phyloP scores from a whole-genome alignment of 257 asterid genomes.

The Lycium barbarum region DNA sequence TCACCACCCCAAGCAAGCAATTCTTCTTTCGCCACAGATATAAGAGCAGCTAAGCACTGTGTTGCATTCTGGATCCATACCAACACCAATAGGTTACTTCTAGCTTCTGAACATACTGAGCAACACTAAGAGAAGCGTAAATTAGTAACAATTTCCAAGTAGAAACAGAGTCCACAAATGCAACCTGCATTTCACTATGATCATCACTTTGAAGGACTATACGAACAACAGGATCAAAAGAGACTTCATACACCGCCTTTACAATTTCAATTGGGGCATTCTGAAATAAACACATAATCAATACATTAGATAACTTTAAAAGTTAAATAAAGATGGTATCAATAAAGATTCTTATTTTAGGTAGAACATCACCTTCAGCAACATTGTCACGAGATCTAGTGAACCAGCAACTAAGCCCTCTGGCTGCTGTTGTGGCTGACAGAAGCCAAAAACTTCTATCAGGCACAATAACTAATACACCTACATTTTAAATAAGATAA shows the following conservation, averaged over 20 bases:
- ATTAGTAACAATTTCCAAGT: not conserved
- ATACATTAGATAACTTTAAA: not conserved
- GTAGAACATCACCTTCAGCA: constrained; percentile 66
- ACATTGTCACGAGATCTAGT: constrained; percentile 86
- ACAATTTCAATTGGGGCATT: constrained; percentile 83
- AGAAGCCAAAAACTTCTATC: constrained; percentile 40
- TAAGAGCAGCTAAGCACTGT: constrained; percentile 85
- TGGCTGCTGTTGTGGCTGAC: constrained; percentile 93
- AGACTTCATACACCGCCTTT: constrained; percentile 73
- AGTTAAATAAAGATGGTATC: not conserved
- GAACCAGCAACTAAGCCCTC: constrained; percentile 94
- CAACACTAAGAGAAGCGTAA: not conserved
- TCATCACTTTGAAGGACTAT: constrained; percentile 85
- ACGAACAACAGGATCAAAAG: constrained; percentile 73
- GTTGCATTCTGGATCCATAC: constrained; percentile 76
- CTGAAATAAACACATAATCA: constrained; percentile 44
- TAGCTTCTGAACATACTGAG: not conserved
- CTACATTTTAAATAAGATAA: not conserved
- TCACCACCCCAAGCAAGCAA: constrained; percentile 84
- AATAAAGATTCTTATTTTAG: constrained; percentile 11
- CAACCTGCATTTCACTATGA: constrained; percentile 95
- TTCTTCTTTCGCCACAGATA: constrained; percentile 91
- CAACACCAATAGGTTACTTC: constrained; percentile 32
- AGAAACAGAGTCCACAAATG: constrained; percentile 23
- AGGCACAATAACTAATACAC: constrained; percentile 29